phyloP scores from a whole-genome alignment of 345 rosid species.

The Lepidium sativum region DNA sequence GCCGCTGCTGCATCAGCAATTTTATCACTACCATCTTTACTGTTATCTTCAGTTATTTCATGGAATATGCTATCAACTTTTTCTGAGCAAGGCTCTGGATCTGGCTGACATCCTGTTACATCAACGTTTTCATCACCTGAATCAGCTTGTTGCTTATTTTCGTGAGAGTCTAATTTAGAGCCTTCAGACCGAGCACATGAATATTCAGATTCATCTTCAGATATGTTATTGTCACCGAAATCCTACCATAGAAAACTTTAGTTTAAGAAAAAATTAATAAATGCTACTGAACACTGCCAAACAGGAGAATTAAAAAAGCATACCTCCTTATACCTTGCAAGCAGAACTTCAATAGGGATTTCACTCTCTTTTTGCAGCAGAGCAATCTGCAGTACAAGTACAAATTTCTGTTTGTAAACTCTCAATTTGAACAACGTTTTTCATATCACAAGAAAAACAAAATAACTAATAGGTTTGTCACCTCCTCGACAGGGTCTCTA shows the following conservation, averaged over 20 bases:
- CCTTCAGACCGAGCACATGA: constrained; percentile 58
- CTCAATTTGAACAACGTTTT: constrained; percentile 6
- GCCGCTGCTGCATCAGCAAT: constrained; percentile 99
- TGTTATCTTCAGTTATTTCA: constrained; percentile 32
- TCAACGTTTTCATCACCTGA: constrained; percentile 36
- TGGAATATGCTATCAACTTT: constrained; percentile 31
- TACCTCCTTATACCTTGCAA: constrained; percentile 96
- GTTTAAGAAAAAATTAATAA: constrained; percentile 12
- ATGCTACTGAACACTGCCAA: constrained; percentile 10
- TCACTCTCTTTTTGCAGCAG: constrained; percentile 89
- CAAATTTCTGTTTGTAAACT: constrained; percentile 10
- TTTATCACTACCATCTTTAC: constrained; percentile 46
- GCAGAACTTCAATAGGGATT: constrained; percentile 76
- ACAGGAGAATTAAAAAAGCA: constrained; percentile 28
- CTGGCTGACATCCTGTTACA: constrained; percentile 27
- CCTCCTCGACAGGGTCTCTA: constrained; percentile 67
- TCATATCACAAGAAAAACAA: constrained; percentile 4
- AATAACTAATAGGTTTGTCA: constrained; percentile 22
- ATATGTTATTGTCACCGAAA: constrained; percentile 38
- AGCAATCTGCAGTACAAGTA: constrained; percentile 50
- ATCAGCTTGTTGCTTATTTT: constrained; percentile 33
- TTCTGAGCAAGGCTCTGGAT: constrained; percentile 26
- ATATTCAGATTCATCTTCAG: constrained; percentile 66
- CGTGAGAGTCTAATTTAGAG: constrained; percentile 34
- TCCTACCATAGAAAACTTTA: constrained; percentile 45